phyloP scores from a whole-genome alignment of 192 early-diverging fungal genomes.

The Coemansia sp. region DNA sequence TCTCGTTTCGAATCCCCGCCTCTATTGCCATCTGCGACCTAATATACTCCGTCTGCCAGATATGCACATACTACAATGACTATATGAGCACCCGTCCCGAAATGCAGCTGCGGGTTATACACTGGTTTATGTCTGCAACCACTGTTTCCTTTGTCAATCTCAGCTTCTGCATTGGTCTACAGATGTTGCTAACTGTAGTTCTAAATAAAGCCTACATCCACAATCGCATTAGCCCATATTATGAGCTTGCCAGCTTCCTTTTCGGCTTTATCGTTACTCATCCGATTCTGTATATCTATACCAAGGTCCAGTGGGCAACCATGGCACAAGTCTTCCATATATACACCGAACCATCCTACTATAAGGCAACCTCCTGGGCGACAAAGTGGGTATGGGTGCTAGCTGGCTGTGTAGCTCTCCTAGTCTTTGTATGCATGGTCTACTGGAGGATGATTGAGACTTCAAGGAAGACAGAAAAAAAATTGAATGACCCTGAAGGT shows the following conservation, averaged over 20 bases:
- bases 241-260: conserved; percentile 26
- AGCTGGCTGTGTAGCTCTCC: conserved; percentile 13
- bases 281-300: conserved; percentile 41
- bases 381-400: conserved; percentile 46
- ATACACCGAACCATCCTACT: conserved; percentile 16
- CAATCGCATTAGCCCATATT: conserved; percentile 26
- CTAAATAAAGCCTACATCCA: conserved; percentile 5
- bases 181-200: conserved; percentile 13
- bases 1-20: conserved; percentile 32
- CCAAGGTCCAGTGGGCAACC: conserved; percentile 26
- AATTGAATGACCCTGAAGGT: no score
- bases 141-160: conserved; percentile 31
- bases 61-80: conserved; percentile 37
- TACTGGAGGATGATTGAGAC: conserved; percentile 1
- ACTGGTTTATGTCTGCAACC: conserved; percentile 45
- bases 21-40: conserved; percentile 37
- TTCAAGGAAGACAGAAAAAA: not conserved
- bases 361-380: conserved; percentile 30
- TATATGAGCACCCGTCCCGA: conserved; percentile 32
- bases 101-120: conserved; percentile 30
- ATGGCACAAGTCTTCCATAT: conserved; percentile 35
- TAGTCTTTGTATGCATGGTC: conserved; percentile 3
- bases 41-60: conserved; percentile 36
- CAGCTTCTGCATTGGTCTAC: conserved; percentile 25
- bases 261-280: conserved; percentile 38